phyloP scores from a whole-genome alignment of 2,329 filamentous ascomycete species.

The Sarocladium oryzae region DNA sequence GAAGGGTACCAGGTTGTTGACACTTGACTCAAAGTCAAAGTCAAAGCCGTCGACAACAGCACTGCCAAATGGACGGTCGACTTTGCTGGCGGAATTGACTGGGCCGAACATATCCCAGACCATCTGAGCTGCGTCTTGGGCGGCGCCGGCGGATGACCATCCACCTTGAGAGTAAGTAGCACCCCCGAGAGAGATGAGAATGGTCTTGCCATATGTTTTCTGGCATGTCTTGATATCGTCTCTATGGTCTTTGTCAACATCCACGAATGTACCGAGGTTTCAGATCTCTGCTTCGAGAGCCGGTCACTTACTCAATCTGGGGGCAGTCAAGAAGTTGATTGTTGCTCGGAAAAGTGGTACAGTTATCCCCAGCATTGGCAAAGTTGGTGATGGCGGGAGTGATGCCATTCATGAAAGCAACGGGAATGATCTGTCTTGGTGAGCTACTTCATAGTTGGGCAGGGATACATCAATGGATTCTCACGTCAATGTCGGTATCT shows the following conservation, averaged over 20 bases:
- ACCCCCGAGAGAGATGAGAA: conserved; percentile 66
- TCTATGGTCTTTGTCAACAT: conserved; percentile 18
- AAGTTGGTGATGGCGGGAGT: conserved; percentile 54
- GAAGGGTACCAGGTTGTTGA: conserved; percentile 55
- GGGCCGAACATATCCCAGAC: conserved; percentile 70
- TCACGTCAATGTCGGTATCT: conserved; percentile 42
- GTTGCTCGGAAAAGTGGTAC: conserved; percentile 50
- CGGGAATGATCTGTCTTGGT: conserved; percentile 42
- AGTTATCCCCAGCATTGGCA: conserved; percentile 56
- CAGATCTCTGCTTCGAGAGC: no score
- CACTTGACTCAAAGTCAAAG: conserved; percentile 62
- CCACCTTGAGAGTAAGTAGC: conserved; percentile 64
- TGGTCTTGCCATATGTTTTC: conserved; percentile 52
- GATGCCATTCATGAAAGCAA: conserved; percentile 57
- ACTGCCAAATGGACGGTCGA: conserved; percentile 59
- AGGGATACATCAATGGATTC: no score
- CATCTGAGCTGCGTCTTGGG: conserved; percentile 49
- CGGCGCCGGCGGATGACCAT: conserved; percentile 46
- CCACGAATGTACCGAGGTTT: not conserved
- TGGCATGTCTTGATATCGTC: conserved; percentile 56
- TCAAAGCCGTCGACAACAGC: conserved; percentile 69
- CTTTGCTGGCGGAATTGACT: conserved; percentile 29
- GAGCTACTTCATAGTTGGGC: not conserved
- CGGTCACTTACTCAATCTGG: conserved; percentile 52
- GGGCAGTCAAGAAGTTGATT: conserved; percentile 52